Evolutionary conservation across 345 rosid genomes (phyloP).

Genomic region (Conringia planisiliqua): DNA sequence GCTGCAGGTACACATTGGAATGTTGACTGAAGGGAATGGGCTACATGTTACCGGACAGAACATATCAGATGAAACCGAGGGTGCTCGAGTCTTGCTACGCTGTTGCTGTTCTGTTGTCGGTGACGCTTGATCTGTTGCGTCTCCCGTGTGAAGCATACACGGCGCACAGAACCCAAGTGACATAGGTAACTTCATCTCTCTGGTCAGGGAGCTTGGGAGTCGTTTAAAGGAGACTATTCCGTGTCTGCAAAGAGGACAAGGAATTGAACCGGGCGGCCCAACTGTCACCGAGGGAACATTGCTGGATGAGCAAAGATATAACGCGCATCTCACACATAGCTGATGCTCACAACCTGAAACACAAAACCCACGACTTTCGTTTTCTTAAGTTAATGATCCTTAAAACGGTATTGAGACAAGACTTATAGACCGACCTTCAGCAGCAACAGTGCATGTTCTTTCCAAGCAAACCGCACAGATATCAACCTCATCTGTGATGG

Average conservation of each 20-base stretch:
- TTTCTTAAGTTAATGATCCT: not conserved
- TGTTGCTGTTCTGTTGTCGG: slow-evolving; percentile 51
- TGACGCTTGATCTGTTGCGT: slow-evolving; percentile 52
- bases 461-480: slow-evolving; percentile 95
- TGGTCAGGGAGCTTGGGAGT: slow-evolving; percentile 61
- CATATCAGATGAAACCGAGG: slow-evolving; percentile 79
- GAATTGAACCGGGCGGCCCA: slow-evolving; percentile 81
- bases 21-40: slow-evolving; percentile 87
- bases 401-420: not conserved
- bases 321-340: slow-evolving; percentile 90
- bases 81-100: slow-evolving; percentile 56
- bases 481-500: slow-evolving; percentile 67
- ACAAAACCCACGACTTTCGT: not conserved
- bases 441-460: slow-evolving; percentile 82
- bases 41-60: slow-evolving; percentile 91
- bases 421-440: slow-evolving; percentile 58
- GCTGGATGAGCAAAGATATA: slow-evolving; percentile 90
- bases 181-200: slow-evolving; percentile 57
- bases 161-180: slow-evolving; percentile 90
- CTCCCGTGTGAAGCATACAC: slow-evolving; percentile 81
- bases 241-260: slow-evolving; percentile 96
- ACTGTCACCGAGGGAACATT: slow-evolving; percentile 56
- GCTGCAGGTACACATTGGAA: slow-evolving; percentile 82
- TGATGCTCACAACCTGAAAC: slow-evolving; percentile 89
- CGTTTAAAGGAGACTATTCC: slow-evolving; percentile 71